phyloP scores from a whole-genome alignment of 495 filamentous ascomycete species.

The Xylaria grammica region DNA sequence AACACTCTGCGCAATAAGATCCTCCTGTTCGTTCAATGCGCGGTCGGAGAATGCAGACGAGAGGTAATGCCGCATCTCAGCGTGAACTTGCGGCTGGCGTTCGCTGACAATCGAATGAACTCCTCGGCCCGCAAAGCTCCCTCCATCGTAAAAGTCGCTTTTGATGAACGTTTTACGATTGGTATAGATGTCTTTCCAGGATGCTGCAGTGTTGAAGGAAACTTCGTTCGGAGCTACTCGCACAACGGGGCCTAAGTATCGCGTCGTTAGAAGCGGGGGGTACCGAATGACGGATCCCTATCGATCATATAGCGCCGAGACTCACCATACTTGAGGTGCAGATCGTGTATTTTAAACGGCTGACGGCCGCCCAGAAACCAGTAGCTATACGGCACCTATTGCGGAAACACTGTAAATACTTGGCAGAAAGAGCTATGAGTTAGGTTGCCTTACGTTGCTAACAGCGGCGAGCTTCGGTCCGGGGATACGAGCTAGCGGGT shows the following conservation, averaged over 20 bases:
- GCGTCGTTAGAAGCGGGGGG: background rate
- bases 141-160: constrained; percentile 41
- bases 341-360: constrained; percentile 20
- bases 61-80: constrained; percentile 50
- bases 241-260: constrained; percentile 51
- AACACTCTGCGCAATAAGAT: constrained; percentile 47
- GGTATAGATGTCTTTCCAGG: constrained; percentile 61
- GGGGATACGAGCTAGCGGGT: background rate
- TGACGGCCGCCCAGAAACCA: constrained; percentile 25
- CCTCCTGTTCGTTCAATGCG: constrained; percentile 55
- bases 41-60: constrained; percentile 58
- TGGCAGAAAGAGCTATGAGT: background rate
- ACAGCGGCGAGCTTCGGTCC: constrained; percentile 6
- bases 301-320: background rate
- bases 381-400: constrained; percentile 19
- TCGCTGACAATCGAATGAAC: constrained; percentile 33
- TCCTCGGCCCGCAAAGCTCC: constrained; percentile 18
- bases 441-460: constrained; percentile 9
- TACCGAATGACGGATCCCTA: background rate
- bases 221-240: constrained; percentile 58
- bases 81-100: constrained; percentile 48
- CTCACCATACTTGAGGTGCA: constrained; percentile 25
- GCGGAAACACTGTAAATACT: background rate
- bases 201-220: constrained; percentile 52
- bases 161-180: constrained; percentile 38